Base-by-base conservation (phyloP, 1,284 basidiomycete species). In the Violaceomyces palustris region DNA sequence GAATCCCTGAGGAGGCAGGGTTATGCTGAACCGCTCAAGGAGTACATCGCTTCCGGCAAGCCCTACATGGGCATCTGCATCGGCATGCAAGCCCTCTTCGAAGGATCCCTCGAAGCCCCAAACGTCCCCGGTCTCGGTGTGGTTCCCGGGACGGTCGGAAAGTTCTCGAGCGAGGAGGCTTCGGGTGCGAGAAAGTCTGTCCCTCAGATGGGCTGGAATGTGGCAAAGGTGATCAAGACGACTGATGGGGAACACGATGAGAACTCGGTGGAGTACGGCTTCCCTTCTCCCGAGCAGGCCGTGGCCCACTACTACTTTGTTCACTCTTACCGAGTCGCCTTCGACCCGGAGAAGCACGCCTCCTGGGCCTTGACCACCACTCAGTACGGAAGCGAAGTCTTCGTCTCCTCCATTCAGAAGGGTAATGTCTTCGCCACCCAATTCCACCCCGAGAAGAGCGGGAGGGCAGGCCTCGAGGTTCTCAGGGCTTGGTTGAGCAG, bases 371-470 rank as follows among this genome's bases (percentile, higher is more conserved):
- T 94, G 75, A 84, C 87, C 10, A 84, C 86, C 21, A 88, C 91
- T 2, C 86, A 93, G 75, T 99, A 98, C 74, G 94, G 93, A 17
- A 80, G 83, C 49, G 90, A 98, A 75, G 76, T 87, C n/a, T 98
- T 97, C 75, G 78, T 96, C 47, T 87, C 91, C 14, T 82, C 83
- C 7, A 82, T 98, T 11, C 83, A 84, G 64, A 83, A 82, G 58
- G 84, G 82, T 29, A 96, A 93, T 73, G 81, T 97, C 39, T 96
- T 93, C 73, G 94, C 83, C 15, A 87, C 86, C 14, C 94, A 99
- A 75, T 98, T 97, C 77, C 94, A 99, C 77, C 94, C 94, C 8
- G 94, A 99, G 75, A 99, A 99, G 76, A 93, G 89, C 2, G 93
- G 94, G 12, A 77, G 79, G n/a, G 88, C 89, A 1, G 94, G 94